Evolutionary conservation across 768 basidiomycete species (phyloP), one percentile per base, ranked within the genome.

Genomic region (Lyophyllum decastes): DNA sequence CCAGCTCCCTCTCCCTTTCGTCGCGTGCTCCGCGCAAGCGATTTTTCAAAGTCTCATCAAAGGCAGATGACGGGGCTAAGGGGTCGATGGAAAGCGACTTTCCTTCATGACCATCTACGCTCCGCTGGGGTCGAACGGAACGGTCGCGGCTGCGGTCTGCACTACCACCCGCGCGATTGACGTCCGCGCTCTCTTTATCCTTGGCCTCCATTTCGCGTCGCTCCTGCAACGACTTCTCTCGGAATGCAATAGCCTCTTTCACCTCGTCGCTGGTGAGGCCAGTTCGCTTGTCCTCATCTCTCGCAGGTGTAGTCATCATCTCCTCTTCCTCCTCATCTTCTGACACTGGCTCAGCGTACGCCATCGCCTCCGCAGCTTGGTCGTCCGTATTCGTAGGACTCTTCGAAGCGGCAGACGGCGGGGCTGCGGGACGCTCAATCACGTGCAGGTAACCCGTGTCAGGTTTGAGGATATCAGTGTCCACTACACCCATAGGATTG

Each of bases 301-400:
- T 81, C 4, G 94, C 90, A 17, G 90, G 85, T 0, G 78, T 78
- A 22, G 87, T 64, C 49, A 83, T 82, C 67, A 84, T 81, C 25
- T 80, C 87, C 63, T 94, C 90, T 57, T 94, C 95, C 11, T 92
- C 92, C 70, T 99, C 96, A 35, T 94, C 97, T 71, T 98, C 97
- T 0, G 95, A 97, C 11, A 95, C 76, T 0, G 97, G 97, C 67
- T 99, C 97, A 24, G 84, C 79, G 67, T 98, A 98, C 1, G 68
- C 59, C 8, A 61, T 69, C n/a, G 78, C 73, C 14, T 78, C 73
- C 30, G 10, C 30, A 30, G 30, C 30, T 10, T 30, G 5, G 30
- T 30, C 30, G 30, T 30, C 30, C 30, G 30, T 30, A 2, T 77
- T 79, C 1, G 84, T 78, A 34, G 78, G 78, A n/a, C 70, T 64